Evolutionary conservation across 805 yeast genomes (phyloP), one percentile per base, ranked within the genome.

Genomic region (Komagataella pseudopastoris): DNA sequence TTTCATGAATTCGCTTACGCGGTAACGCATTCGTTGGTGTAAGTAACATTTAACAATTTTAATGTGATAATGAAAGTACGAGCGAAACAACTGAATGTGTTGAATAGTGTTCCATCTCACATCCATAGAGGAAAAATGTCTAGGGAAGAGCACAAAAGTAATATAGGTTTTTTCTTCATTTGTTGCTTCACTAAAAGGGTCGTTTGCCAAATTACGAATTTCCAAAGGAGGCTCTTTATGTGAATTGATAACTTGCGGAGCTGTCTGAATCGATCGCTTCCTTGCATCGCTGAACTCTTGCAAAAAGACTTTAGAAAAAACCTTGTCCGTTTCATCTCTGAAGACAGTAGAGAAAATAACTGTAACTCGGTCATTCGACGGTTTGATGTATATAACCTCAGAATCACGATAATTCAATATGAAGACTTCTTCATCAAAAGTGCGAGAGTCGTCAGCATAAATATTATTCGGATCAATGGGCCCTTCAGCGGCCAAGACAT

Each of bases 31-130:
- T 75, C 99, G 83, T 50, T 96, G 88, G 69, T 93, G 99, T 83
- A 93, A 82, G 70, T 87, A 93, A 43, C 99, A 98, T 75, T 93
- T 93, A 55, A 96, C 89, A 68, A 97, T 91, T 71, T 93, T 93
- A 72, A 93, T 93, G 65, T 93, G 99, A 69, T 91, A 93, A 68
- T 93, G 99, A 84, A 93, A 93, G 71, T 91, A 93, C 63, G 90
- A 95, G 69, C 99, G 78, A 71, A 93, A 93, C 53, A 88, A 74
- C 63, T 88, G 89, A 62, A 93, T 85, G 66, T 90, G 97, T 44
- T 95, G 83, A 56, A 93, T 87, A 55, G 96, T 85, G 63, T 82
- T 85, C 66, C 93, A 93, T 61, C 88, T 77, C 8, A 58, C 62
- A 56, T 86, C 82, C 55, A 78, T 82, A 47, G 74, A 69, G 24